Conservation (phyloP, 768 basidiomycete species). For the Phylloporus sp. region DNA sequence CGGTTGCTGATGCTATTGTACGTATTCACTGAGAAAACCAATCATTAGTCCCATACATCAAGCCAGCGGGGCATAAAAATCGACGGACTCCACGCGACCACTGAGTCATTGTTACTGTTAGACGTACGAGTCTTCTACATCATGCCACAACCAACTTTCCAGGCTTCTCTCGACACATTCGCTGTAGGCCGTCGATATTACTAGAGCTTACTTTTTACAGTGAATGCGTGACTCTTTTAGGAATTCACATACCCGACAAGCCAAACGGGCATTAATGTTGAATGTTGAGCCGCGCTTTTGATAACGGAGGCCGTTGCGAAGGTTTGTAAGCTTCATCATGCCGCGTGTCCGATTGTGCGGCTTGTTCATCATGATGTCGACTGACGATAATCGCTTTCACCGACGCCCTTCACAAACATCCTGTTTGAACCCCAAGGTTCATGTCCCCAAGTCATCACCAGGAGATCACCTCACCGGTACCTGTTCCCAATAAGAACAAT, state of each 20-base stretch:
- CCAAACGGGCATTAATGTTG: neutral
- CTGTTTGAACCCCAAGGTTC: neutral
- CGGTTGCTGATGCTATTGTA: too few relatives aligned
- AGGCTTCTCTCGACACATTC: neutral
- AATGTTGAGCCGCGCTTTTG: neutral
- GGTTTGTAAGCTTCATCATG: slow-evolving; percentile 1
- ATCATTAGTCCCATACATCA: too few relatives aligned
- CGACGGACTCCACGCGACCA: too few relatives aligned
- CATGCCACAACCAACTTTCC: neutral
- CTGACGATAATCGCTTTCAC: slow-evolving; percentile 5
- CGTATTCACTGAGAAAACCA: too few relatives aligned
- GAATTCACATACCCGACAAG: neutral
- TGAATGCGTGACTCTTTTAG: neutral
- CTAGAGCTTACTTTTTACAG: neutral
- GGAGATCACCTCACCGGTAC: neutral
- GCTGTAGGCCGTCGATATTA: neutral
- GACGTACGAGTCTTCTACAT: neutral
- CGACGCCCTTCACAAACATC: neutral
- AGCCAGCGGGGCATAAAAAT: too few relatives aligned
- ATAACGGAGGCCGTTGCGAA: neutral
- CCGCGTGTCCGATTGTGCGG: neutral
- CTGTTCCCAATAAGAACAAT: neutral
- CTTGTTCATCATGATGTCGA: slow-evolving; percentile 9
- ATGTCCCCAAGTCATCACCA: neutral
- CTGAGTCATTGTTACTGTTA: too few relatives aligned